These are phyloP conservation scores for Ogataea thermomethanolica DNA, from an alignment of 805 yeast species.

Conservation along the genomic window DNA sequence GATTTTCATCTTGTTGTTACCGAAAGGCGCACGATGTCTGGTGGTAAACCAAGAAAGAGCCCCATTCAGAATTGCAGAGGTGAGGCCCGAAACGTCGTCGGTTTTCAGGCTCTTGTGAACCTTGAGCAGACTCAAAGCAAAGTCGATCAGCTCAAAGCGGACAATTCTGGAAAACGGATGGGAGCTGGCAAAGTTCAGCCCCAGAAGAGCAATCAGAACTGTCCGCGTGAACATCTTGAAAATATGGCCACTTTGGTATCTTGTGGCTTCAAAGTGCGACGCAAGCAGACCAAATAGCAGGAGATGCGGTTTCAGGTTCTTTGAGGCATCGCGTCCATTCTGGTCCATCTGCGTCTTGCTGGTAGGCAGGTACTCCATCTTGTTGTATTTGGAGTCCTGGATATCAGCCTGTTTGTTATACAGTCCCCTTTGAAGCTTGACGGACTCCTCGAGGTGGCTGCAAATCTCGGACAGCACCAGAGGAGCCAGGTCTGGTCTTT, in stretches of 20 bases:
- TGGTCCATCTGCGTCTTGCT: constrained; percentile 56
- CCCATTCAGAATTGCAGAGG: constrained; percentile 55
- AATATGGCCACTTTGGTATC: constrained; percentile 66
- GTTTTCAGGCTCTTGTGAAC: constrained; percentile 51
- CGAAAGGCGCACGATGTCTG: constrained; percentile 71
- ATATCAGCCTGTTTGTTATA: constrained; percentile 57
- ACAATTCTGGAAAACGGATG: constrained; percentile 80
- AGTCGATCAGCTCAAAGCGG: constrained; percentile 69
- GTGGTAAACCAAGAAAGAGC: constrained; percentile 75
- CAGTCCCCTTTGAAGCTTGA: constrained; percentile 58
- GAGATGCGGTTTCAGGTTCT: constrained; percentile 60
- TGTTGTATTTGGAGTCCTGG: constrained; percentile 54
- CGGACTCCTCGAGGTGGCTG: constrained; percentile 63
- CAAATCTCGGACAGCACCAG: constrained; percentile 68
- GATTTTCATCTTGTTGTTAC: constrained; percentile 70
- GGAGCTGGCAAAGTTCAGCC: constrained; percentile 55
- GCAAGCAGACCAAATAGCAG: constrained; percentile 63
- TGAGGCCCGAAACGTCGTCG: constrained; percentile 42
- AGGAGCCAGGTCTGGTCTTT: constrained; percentile 54
- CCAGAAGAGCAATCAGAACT: constrained; percentile 51
- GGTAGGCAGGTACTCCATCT: constrained; percentile 90
- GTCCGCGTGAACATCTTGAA: constrained; percentile 66
- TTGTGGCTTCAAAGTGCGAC: constrained; percentile 76
- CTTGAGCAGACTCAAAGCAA: constrained; percentile 61
- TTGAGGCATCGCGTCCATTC: constrained; percentile 45